Percentiles rank a stretch among this genome's conserved stretches.
These are phyloP conservation scores for Aspergillus sp. DNA, from an alignment of 2,329 filamentous ascomycete genomes.

Conservation along the genomic window DNA sequence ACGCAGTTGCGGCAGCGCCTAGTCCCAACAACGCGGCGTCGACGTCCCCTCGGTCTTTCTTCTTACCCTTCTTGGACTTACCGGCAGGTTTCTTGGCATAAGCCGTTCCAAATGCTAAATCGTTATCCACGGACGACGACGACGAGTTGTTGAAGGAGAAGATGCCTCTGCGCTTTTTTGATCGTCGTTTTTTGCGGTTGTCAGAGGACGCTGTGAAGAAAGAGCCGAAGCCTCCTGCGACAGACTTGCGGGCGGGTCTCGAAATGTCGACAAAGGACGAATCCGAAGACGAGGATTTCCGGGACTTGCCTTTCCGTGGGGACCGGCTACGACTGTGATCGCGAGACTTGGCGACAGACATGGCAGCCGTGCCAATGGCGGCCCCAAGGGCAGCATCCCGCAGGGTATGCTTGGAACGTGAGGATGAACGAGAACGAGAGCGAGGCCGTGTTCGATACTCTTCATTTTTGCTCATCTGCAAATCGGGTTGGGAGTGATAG, in stretches of 20 bases:
- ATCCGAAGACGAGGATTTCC: constrained; percentile 50
- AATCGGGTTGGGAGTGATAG: constrained; percentile 26
- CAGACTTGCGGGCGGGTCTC: constrained; percentile 48
- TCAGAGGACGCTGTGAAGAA: constrained; percentile 65
- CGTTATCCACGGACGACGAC: constrained; percentile 65
- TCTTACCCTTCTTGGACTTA: constrained; percentile 34
- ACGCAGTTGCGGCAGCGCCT: constrained; percentile 46
- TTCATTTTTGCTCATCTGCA: constrained; percentile 15
- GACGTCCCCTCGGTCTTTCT: constrained; percentile 32
- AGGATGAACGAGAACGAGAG: constrained; percentile 41
- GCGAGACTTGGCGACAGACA: constrained; percentile 24
- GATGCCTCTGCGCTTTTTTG: constrained; percentile 48
- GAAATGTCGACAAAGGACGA: constrained; percentile 67
- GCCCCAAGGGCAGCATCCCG: constrained; percentile 38
- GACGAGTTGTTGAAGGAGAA: constrained; percentile 62
- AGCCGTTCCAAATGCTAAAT: constrained; percentile 65
- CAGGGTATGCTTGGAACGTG: constrained; percentile 26
- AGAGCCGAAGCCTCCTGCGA: constrained; percentile 55
- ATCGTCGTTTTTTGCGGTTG: constrained; percentile 48
- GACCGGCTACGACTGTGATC: constrained; percentile 32
- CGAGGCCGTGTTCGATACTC: constrained; percentile 30
- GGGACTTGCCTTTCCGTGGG: constrained; percentile 27
- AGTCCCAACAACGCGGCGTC: constrained; percentile 49
- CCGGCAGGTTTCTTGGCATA: constrained; percentile 37
- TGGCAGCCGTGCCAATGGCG: constrained; percentile 29